Evolutionary conservation across 495 filamentous ascomycete species (phyloP).

Genomic region (Hypomontagnella monticulosa): DNA sequence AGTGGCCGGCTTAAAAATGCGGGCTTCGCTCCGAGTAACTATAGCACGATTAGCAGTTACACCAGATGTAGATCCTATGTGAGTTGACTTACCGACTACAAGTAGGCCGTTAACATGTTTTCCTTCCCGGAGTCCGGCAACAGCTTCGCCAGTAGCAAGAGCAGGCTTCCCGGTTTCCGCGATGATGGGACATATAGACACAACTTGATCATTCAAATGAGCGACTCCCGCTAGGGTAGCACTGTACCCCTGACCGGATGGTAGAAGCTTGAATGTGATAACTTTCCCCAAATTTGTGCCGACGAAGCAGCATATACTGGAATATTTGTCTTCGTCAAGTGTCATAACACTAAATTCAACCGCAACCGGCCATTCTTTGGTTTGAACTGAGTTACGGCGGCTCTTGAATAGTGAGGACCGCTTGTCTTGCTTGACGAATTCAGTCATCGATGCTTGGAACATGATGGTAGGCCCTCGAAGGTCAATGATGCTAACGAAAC

Average conservation of each 20-base stretch:
- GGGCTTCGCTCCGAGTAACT: slow-evolving; percentile 78
- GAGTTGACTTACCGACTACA: slow-evolving; percentile 58
- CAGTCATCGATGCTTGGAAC: slow-evolving; percentile 70
- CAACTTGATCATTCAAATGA: slow-evolving; percentile 73
- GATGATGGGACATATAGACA: slow-evolving; percentile 80
- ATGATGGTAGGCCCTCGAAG: slow-evolving; percentile 90
- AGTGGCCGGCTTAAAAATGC: slow-evolving; percentile 85
- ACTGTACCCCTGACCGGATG: slow-evolving; percentile 74
- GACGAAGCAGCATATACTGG: slow-evolving; percentile 90
- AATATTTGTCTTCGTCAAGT: slow-evolving; percentile 91
- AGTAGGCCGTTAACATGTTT: slow-evolving; percentile 74
- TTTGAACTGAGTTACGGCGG: slow-evolving; percentile 53
- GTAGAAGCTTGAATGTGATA: slow-evolving; percentile 89
- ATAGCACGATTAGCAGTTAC: slow-evolving; percentile 4
- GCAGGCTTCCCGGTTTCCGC: slow-evolving; percentile 79
- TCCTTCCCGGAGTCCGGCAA: slow-evolving; percentile 77
- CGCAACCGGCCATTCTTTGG: slow-evolving; percentile 75
- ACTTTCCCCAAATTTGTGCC: slow-evolving; percentile 86
- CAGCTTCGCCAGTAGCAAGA: slow-evolving; percentile 73
- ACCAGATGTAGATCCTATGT: background rate
- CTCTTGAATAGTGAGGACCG: slow-evolving; percentile 69
- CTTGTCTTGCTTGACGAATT: slow-evolving; percentile 76
- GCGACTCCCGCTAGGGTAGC: slow-evolving; percentile 74
- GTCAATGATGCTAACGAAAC: slow-evolving; percentile 82
- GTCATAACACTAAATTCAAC: slow-evolving; percentile 95